phyloP scores from a whole-genome alignment of 345 rosid genomes.

The Citrus unshiu region DNA sequence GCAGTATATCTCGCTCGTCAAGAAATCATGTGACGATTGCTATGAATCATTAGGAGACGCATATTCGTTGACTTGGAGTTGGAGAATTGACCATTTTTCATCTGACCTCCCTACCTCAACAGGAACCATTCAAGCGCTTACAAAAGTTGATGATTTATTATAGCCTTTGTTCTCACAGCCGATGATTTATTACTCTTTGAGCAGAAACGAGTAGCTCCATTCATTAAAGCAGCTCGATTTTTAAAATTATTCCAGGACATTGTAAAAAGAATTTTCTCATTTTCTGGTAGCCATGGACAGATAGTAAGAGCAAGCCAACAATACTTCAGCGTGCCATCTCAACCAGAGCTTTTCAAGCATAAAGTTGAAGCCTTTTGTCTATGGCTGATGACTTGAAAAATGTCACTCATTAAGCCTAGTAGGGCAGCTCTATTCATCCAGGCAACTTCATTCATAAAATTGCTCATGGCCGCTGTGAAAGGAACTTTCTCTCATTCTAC shows the following conservation, averaged over 20 bases:
- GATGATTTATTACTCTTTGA: background rate
- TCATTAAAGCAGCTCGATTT: background rate
- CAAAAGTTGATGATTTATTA: background rate
- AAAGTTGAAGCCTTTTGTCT: background rate
- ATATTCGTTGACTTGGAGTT: background rate
- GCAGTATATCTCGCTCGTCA: background rate
- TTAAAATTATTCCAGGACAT: background rate
- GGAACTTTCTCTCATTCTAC: background rate
- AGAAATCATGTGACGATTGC: background rate
- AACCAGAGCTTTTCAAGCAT: background rate
- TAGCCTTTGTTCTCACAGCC: background rate
- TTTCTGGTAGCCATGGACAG: no score
- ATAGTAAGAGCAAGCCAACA: no score
- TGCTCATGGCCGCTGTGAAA: no score
- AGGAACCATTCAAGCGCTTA: background rate
- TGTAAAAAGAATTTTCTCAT: background rate
- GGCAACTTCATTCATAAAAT: no score
- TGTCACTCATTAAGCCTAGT: background rate
- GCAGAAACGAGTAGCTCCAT: background rate
- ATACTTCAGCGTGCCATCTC: background rate
- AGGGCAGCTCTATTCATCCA: no score
- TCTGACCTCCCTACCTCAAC: background rate
- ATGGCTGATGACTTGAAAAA: background rate
- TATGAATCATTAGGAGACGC: slow-evolving; percentile 1
- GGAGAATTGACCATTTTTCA: background rate